These are phyloP conservation scores for Vitis hybrid DNA, from an alignment of 177 flowering plant species.

Conservation along the genomic window DNA sequence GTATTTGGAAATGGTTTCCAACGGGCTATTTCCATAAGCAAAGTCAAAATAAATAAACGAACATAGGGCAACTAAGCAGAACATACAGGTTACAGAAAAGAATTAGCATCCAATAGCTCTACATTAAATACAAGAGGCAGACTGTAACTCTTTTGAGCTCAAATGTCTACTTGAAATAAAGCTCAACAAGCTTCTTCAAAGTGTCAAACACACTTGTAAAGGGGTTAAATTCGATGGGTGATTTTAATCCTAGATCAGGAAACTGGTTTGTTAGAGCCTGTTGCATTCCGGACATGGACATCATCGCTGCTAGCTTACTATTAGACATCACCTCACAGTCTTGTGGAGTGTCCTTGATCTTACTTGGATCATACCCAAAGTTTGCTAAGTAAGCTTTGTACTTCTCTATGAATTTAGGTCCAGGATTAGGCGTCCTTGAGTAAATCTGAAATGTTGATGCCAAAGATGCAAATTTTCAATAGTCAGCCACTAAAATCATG, in stretches of 20 bases:
- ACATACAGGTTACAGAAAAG: no score
- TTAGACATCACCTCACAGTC: conserved; percentile 81
- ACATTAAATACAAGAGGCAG: no score
- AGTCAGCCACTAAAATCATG: no score
- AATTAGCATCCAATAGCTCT: no score
- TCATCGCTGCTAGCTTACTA: conserved; percentile 75
- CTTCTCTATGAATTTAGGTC: conserved; percentile 76
- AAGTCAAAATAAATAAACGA: no score
- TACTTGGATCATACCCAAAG: conserved; percentile 76
- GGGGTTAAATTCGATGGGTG: conserved; percentile 55
- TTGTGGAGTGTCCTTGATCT: conserved; percentile 91
- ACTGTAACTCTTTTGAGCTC: no score
- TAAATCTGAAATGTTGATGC: conserved; percentile 56
- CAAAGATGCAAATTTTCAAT: neutral
- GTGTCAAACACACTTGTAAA: conserved; percentile 85
- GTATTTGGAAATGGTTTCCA: no score
- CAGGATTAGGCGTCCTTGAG: conserved; percentile 85
- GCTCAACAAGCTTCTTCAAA: conserved; percentile 78
- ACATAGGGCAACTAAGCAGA: no score
- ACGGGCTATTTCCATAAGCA: no score
- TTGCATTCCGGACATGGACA: conserved; percentile 86
- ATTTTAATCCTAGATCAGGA: conserved; percentile 64
- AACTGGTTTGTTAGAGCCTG: conserved; percentile 77
- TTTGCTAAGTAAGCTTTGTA: conserved; percentile 65
- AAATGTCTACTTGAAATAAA: conserved; percentile 63